A percentile compares a stretch with the other conserved stretches of the same genome.
phyloP scores from a whole-genome alignment of 306 rosid species.

The Pterocarpus santalinus region DNA sequence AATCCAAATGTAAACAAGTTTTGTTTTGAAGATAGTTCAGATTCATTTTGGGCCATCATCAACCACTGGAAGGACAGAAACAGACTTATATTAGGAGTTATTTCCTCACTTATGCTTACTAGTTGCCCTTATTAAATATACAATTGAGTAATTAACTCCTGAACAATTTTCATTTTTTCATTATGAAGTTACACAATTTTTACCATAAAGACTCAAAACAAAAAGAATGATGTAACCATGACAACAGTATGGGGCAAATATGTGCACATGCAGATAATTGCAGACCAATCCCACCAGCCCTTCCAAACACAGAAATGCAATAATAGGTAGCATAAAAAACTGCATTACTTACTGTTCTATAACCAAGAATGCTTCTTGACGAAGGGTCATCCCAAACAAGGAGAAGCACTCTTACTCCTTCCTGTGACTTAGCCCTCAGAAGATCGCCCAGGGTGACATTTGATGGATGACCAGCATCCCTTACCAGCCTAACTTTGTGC shows the following conservation, averaged over 20 bases:
- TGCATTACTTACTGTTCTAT: slow-evolving; percentile 71
- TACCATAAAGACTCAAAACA: slow-evolving; percentile 17
- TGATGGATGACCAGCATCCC: slow-evolving; percentile 65
- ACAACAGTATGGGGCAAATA: slow-evolving; percentile 11
- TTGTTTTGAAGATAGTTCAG: slow-evolving; percentile 23
- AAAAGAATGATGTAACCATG: neutral
- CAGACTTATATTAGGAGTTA: neutral
- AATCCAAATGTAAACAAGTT: slow-evolving; percentile 27
- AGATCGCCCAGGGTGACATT: slow-evolving; percentile 74
- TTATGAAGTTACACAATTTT: slow-evolving; percentile 1
- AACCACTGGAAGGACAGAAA: slow-evolving; percentile 8
- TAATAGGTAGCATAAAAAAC: slow-evolving; percentile 21
- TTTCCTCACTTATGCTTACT: slow-evolving; percentile 7
- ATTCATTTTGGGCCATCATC: slow-evolving; percentile 18
- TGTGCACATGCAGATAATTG: slow-evolving; percentile 6
- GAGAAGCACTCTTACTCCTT: slow-evolving; percentile 96
- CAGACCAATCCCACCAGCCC: slow-evolving; percentile 12
- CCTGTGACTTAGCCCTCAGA: slow-evolving; percentile 85
- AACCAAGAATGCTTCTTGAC: slow-evolving; percentile 91
- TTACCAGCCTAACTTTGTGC: slow-evolving; percentile 83
- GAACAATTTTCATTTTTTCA: neutral
- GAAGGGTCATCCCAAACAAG: slow-evolving; percentile 99
- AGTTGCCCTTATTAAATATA: slow-evolving; percentile 11
- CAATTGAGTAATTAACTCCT: neutral
- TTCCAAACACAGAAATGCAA: slow-evolving; percentile 15